Base-by-base conservation (phyloP, 2,329 filamentous ascomycete genomes). In the Diaporthe ilicicola region DNA sequence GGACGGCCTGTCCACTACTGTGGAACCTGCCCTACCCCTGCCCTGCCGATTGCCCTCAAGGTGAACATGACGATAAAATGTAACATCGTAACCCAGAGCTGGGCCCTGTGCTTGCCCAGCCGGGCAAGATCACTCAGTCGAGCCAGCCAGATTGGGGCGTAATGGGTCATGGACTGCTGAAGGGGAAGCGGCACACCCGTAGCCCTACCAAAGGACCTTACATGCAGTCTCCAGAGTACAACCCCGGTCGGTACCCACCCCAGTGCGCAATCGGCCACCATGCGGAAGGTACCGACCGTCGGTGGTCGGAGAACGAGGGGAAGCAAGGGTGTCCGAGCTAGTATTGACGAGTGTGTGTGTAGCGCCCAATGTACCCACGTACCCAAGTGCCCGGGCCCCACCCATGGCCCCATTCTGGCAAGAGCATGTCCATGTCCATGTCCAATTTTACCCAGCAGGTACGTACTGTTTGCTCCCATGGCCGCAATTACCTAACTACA, bases 151-250 rank as follows among this genome's bases (percentile, higher is more conserved):
- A 34, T 62, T 4, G 39, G 27, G 56, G 27, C 19, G 13, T 48
- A 24, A n/a, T 34, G 19, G 54, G n/a, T 12, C n/a, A 34, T 34
- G 51, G 51, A 12, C 37, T 39, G 37, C 37, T 39, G 37, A 29
- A 5, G 50, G 50, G 50, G 50, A 53, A 17, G 17, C 24, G 29
- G 22, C 29, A 44, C 34, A 24, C 37, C 24, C 19, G 34, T 46
- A 48, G 51, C 39, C 51, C 51, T 56, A 55, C 65, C 39, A 67
- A 67, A 67, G 65, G 65, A 67, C 65, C 65, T 67, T 67, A 67
- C 65, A 67, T 67, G 53, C 64, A 29, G 64, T 55, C 29, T 64
- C 29, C 19, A 50, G 44, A 67, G 37, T 17, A 42, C 64, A 51
- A 59, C 53, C 53, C 53, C 27, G 12, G 39, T 39, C 27, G 65